Evolutionary conservation across 2,329 filamentous ascomycete species (phyloP).

Genomic region (Penicillium sp.): DNA sequence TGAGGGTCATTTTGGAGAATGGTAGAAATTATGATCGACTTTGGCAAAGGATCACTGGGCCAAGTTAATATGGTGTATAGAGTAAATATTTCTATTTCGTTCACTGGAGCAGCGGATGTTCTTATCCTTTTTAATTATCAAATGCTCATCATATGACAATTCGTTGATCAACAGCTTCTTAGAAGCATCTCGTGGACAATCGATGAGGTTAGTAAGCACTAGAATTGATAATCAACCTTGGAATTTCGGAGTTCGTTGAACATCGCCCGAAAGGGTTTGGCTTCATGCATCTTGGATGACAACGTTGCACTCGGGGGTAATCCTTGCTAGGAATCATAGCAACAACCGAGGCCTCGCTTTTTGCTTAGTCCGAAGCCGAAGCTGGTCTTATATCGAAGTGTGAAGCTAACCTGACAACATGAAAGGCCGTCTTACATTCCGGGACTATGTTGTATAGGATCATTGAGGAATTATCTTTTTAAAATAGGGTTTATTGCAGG

Average conservation of each 20-base stretch:
- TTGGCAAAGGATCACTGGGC: not conserved
- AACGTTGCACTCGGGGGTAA: not conserved
- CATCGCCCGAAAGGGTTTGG: not conserved
- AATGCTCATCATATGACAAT: not conserved
- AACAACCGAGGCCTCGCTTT: not conserved
- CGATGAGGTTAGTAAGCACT: not conserved
- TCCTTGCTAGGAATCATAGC: not conserved
- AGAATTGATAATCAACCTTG: not conserved
- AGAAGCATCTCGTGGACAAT: not conserved
- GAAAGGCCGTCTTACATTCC: too few relatives aligned
- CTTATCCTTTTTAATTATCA: not conserved
- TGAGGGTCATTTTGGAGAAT: slow-evolving; percentile 22
- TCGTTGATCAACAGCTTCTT: not conserved
- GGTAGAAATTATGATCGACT: not conserved
- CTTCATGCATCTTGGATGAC: not conserved
- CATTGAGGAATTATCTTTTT: not conserved
- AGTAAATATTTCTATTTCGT: not conserved
- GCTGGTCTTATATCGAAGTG: not conserved
- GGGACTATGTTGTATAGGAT: not conserved
- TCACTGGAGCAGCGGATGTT: not conserved
- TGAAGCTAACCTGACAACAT: not conserved
- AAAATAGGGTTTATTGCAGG: too few relatives aligned
- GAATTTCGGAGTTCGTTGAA: not conserved
- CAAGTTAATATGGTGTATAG: not conserved
- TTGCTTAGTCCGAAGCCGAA: not conserved